phyloP scores from a whole-genome alignment of 148 eudicot species.

The Fagopyrum tataricum region DNA sequence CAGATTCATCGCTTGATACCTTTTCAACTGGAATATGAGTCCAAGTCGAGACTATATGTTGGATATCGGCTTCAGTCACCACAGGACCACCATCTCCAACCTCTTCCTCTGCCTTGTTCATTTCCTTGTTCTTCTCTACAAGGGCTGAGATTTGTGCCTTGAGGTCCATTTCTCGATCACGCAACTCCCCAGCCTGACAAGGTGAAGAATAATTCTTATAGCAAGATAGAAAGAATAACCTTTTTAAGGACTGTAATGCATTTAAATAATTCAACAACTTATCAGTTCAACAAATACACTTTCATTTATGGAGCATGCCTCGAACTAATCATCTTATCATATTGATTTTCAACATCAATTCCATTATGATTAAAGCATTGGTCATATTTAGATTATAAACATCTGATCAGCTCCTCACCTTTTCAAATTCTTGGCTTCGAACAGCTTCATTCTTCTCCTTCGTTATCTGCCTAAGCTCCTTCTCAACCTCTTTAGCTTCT shows the following conservation, averaged over 20 bases:
- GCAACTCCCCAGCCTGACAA: constrained; percentile 37
- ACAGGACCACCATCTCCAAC: constrained; percentile 22
- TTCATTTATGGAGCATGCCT: too few relatives aligned
- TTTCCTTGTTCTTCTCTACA: constrained; percentile 41
- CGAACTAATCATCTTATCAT: too few relatives aligned
- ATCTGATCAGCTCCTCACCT: constrained; percentile 25
- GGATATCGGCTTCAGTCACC: constrained; percentile 20
- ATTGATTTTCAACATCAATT: too few relatives aligned
- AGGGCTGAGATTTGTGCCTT: constrained; percentile 31
- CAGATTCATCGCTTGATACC: constrained; percentile 21
- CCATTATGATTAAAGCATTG: too few relatives aligned
- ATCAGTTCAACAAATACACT: too few relatives aligned
- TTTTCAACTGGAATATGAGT: constrained; percentile 22
- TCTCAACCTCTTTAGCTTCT: constrained; percentile 67
- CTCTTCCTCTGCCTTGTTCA: constrained; percentile 46
- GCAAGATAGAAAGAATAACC: too few relatives aligned
- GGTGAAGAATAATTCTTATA: neutral
- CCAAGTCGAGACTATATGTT: constrained; percentile 20
- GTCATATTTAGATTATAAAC: too few relatives aligned
- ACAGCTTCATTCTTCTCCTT: constrained; percentile 69
- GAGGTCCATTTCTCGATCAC: constrained; percentile 41
- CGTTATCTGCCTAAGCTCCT: constrained; percentile 57
- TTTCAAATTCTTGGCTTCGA: constrained; percentile 61
- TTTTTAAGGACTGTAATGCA: too few relatives aligned
- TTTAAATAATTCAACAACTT: too few relatives aligned